Evolutionary conservation across 1,284 basidiomycete genomes (phyloP), one percentile per base, ranked within the genome.

Genomic region (Ustilago nuda): DNA sequence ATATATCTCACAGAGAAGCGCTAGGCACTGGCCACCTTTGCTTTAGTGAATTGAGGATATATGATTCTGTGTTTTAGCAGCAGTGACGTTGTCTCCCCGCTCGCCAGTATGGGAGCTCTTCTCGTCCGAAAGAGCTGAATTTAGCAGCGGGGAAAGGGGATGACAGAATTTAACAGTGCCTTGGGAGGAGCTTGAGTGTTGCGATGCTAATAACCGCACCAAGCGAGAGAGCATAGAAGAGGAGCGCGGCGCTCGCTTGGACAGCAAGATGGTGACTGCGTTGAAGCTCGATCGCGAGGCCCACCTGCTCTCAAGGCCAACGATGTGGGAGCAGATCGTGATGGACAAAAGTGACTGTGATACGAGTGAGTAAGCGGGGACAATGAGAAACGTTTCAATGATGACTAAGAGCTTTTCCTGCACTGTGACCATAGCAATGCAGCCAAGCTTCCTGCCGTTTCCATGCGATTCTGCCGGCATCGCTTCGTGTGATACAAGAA

Each of bases 371-470:
- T 27, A 27, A 27, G 23, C 23, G 23, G 58, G 23, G 50, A 60
- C 45, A 39, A 60, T 60, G 58, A 60, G 35, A 53, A 12, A 8
- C 3, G 35, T 60, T 60, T 43, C 36, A 39, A n/a, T 41, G 61
- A 15, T 62, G 61, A 62, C 43, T 62, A 27, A 27, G 61, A 56
- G 55, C 55, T 37, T 59, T 33, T 35, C 6, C n/a, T 41, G 23
- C 23, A 27, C 23, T 27, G 9, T 41, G 13, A 13, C 39, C 13
- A 41, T 15, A 41, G 39, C 0, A 17, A 41, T 27, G 23, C 23
- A 27, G 23, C 23, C 23, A 27, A 27, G 50, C 32, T 52, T 36
- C 48, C 3, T 33, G 23, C 48, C 27, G 48, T 27, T 50, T 50
- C 48, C 48, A 50, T 32, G 27, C 48, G 48, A 12, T 50, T 8